Conservation (phyloP, 371 early-diverging fungal species). For the Mortierella sp. region DNA sequence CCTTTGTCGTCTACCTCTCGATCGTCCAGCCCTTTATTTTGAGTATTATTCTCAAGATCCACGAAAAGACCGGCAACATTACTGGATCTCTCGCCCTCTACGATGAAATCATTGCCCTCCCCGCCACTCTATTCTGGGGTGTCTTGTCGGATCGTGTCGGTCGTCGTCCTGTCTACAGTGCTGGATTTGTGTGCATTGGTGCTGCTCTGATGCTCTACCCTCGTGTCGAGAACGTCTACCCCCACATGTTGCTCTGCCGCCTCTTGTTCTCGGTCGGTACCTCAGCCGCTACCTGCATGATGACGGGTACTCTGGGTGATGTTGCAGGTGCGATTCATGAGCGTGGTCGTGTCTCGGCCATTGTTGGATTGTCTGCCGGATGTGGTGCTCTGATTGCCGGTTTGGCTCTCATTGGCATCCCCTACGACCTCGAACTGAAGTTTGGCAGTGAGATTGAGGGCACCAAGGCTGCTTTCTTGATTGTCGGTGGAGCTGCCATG, state of each 20-base stretch:
- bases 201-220: conserved; percentile 61
- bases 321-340: conserved; percentile 60
- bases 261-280: conserved; percentile 78
- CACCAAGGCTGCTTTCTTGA: conserved; percentile 44
- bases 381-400: conserved; percentile 67
- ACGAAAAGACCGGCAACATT: conserved; percentile 50
- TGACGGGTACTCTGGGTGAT: conserved; percentile 71
- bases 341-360: conserved; percentile 65
- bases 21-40: conserved; percentile 56
- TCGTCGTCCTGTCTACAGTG: conserved; percentile 63
- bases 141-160: conserved; percentile 65
- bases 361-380: conserved; percentile 68
- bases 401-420: conserved; percentile 61
- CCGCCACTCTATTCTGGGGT: conserved; percentile 69
- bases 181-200: conserved; percentile 65
- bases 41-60: conserved; percentile 35
- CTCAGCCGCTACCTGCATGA: conserved; percentile 79
- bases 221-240: conserved; percentile 61
- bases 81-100: conserved; percentile 67
- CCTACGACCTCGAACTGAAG: conserved; percentile 50
- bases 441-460: conserved; percentile 46
- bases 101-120: conserved; percentile 72
- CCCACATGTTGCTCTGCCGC: conserved; percentile 64
- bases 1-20: conserved; percentile 67
- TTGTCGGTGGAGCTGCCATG: conserved; percentile 62